A percentile compares a stretch with the other conserved stretches of the same genome.
Conservation (phyloP, 306 rosid species). For the Vachellia pachyceras region DNA sequence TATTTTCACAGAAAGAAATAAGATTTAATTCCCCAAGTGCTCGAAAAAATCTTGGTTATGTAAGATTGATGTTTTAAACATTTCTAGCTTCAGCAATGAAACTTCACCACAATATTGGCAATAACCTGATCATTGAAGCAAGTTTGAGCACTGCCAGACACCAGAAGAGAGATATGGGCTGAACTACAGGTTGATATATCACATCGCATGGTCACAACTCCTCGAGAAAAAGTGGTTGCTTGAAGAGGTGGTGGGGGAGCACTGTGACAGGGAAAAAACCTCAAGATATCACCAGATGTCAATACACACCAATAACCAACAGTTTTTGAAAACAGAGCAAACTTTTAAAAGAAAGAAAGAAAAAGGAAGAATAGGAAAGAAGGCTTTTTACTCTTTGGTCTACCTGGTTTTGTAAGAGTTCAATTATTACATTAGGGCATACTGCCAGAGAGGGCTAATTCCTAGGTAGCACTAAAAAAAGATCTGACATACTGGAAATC, state of each 20-base stretch:
- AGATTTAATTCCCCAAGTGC: neutral
- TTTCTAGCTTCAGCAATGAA: constrained; percentile 22
- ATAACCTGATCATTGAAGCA: constrained; percentile 96
- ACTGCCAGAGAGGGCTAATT: constrained; percentile 9
- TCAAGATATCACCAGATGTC: constrained; percentile 29
- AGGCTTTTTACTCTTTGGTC: neutral
- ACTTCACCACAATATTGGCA: constrained; percentile 26
- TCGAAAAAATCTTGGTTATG: neutral
- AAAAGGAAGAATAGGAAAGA: too few relatives aligned
- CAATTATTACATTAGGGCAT: neutral
- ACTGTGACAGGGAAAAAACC: constrained; percentile 58
- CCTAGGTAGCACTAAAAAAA: neutral
- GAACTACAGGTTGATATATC: constrained; percentile 90
- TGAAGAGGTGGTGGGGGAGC: constrained; percentile 99
- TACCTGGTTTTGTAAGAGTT: neutral
- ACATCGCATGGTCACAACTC: constrained; percentile 99
- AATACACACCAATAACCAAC: constrained; percentile 32
- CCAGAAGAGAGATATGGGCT: constrained; percentile 91
- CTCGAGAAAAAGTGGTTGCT: constrained; percentile 97
- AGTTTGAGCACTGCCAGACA: constrained; percentile 94
- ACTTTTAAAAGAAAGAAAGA: neutral
- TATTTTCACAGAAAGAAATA: neutral
- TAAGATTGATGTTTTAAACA: constrained; percentile 25
- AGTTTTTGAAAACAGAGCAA: constrained; percentile 28
- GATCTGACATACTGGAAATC: neutral